Percentiles rank a stretch among this genome's conserved stretches.
phyloP scores from a whole-genome alignment of 2,329 filamentous ascomycete genomes.

The Sporothrix globosa region DNA sequence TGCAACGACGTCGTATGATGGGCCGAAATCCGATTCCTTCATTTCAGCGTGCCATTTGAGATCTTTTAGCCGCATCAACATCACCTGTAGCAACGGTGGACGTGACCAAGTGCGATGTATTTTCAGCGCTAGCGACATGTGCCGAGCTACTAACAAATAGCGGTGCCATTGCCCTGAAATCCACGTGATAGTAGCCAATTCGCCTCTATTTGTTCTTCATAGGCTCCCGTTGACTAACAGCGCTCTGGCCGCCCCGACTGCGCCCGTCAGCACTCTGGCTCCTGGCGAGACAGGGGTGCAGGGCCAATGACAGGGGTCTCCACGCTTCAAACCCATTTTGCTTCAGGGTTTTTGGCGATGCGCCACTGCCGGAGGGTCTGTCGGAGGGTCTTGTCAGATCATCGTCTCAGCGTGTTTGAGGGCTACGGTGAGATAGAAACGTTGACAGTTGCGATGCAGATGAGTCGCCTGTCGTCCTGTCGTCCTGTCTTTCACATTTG shows the following conservation, averaged over 20 bases:
- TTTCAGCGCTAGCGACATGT: neutral
- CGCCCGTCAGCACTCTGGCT: conserved; percentile 24
- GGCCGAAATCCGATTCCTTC: conserved; percentile 1
- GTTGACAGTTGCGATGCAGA: too few species aligned
- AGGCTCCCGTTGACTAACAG: neutral
- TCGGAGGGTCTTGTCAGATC: conserved; percentile 29
- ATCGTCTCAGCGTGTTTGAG: conserved; percentile 33
- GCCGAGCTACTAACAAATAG: conserved; percentile 1
- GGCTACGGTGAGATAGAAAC: neutral
- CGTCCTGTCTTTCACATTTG: neutral
- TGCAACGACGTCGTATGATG: neutral
- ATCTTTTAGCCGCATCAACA: neutral
- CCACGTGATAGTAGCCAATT: neutral
- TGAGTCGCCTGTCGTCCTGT: neutral
- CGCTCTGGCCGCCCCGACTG: conserved; percentile 16
- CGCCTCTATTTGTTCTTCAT: neutral
- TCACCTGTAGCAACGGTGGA: neutral
- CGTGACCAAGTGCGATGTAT: neutral
- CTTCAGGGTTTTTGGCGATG: conserved; percentile 29
- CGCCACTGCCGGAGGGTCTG: conserved; percentile 14
- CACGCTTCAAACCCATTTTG: conserved; percentile 30
- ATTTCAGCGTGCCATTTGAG: conserved; percentile 15
- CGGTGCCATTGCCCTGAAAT: neutral
- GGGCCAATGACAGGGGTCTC: neutral
- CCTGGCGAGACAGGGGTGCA: conserved; percentile 2